A percentile compares a stretch with the other conserved stretches of the same genome.
phyloP scores from a whole-genome alignment of 73 alveolate genomes.

The Effrenium voratum region DNA sequence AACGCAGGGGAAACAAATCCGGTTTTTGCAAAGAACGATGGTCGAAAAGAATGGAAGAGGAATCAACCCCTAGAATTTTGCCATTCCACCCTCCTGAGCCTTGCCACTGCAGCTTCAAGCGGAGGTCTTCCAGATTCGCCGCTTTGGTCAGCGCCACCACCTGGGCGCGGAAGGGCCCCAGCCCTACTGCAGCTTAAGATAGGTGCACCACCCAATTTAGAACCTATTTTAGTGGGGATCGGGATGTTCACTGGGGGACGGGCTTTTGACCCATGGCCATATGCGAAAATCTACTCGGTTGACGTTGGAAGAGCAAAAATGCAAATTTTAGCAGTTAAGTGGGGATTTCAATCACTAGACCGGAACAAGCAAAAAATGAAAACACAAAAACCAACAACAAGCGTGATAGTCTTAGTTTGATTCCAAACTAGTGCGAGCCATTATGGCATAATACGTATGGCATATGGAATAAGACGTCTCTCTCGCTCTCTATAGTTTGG shows the following conservation, averaged over 20 bases:
- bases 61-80: not conserved
- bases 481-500: too few species aligned
- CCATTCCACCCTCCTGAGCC: not conserved
- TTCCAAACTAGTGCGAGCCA: too few species aligned
- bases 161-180: not conserved
- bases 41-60: not conserved
- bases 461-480: too few species aligned
- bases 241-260: not conserved
- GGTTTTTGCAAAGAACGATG: not conserved
- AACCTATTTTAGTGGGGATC: not conserved
- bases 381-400: too few species aligned
- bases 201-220: too few species aligned
- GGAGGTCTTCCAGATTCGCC: constrained; percentile 12
- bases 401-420: too few species aligned
- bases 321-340: not conserved
- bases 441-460: too few species aligned
- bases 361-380: too few species aligned
- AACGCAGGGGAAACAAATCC: not conserved
- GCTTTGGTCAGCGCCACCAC: not conserved
- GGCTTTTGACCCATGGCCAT: not conserved
- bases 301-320: not conserved
- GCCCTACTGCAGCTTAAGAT: too few species aligned
- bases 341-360: too few species aligned
- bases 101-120: constrained; percentile 9
- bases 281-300: not conserved